Conservation (phyloP, 2,329 filamentous ascomycete genomes). For the Bertia moriformis region DNA sequence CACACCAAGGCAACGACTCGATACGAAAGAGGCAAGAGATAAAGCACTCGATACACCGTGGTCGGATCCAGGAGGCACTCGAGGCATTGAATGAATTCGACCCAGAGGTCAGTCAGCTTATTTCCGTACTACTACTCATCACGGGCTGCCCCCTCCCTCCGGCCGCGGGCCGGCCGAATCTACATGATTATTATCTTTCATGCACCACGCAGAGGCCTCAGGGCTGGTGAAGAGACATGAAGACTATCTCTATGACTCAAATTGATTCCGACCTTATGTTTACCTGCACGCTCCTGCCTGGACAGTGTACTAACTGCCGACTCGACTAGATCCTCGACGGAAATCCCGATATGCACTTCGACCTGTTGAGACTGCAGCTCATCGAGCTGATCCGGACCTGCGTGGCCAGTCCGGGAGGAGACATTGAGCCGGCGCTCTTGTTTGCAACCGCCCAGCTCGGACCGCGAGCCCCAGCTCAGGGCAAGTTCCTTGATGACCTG, state of each 20-base stretch:
- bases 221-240: constrained; percentile 82
- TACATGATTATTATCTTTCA: constrained; percentile 95
- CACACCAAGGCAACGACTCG: constrained; percentile 55
- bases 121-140: no score
- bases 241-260: constrained; percentile 23
- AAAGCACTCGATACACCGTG: constrained; percentile 68
- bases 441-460: constrained; percentile 83
- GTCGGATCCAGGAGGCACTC: constrained; percentile 75
- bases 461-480: constrained; percentile 69
- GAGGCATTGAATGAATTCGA: constrained; percentile 78
- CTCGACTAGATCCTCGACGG: constrained; percentile 70
- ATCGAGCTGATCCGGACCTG: constrained; percentile 81
- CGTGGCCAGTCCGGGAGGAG: constrained; percentile 47
- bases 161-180: constrained; percentile 30
- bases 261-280: constrained; percentile 5
- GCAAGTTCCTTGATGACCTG: constrained; percentile 69
- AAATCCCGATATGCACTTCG: constrained; percentile 74
- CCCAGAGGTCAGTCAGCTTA: constrained; percentile 72
- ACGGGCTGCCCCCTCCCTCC: constrained; percentile 3
- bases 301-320: constrained; percentile 9
- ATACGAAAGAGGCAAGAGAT: constrained; percentile 73
- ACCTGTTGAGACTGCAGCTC: constrained; percentile 75
- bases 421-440: constrained; percentile 65
- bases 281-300: constrained; percentile 13
- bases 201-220: constrained; percentile 99